phyloP scores from a whole-genome alignment of 306 rosid genomes.

The Vigna mungo region DNA sequence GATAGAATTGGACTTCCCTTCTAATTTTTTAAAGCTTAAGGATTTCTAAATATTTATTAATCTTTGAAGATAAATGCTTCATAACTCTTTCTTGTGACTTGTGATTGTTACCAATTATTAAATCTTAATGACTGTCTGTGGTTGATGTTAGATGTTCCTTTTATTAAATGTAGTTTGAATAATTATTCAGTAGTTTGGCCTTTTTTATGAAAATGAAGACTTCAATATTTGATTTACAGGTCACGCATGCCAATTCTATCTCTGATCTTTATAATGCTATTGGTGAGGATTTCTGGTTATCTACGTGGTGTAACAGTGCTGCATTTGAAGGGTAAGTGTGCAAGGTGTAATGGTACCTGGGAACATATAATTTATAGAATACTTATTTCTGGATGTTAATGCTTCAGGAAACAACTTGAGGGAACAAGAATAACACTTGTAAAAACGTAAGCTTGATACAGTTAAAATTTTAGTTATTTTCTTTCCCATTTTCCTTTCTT shows the following conservation, averaged over 20 bases:
- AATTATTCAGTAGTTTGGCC: slow-evolving; percentile 1
- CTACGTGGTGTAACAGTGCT: slow-evolving; percentile 93
- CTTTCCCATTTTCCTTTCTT: slow-evolving; percentile 13
- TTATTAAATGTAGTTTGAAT: not conserved
- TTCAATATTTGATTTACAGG: slow-evolving; percentile 58
- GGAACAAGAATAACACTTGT: slow-evolving; percentile 87
- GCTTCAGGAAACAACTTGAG: slow-evolving; percentile 94
- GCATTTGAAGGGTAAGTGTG: slow-evolving; percentile 81
- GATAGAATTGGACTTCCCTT: slow-evolving; percentile 18
- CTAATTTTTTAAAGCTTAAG: slow-evolving; percentile 16
- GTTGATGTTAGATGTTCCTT: not conserved
- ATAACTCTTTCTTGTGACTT: not conserved
- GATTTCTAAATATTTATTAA: not conserved
- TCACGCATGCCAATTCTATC: slow-evolving; percentile 80
- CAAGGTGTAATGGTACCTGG: slow-evolving; percentile 33
- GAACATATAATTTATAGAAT: slow-evolving; percentile 39
- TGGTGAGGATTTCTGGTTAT: slow-evolving; percentile 94
- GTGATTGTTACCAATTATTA: not conserved
- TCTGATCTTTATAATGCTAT: slow-evolving; percentile 77
- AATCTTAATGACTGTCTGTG: not conserved
- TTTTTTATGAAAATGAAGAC: slow-evolving; percentile 5
- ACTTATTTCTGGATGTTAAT: slow-evolving; percentile 49
- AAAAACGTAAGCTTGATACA: slow-evolving; percentile 64
- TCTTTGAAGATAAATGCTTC: slow-evolving; percentile 9
- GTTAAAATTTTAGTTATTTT: slow-evolving; percentile 39